Percentiles rank a stretch among this genome's conserved stretches.
phyloP scores from a whole-genome alignment of 2,329 filamentous ascomycete genomes.

The Acarospora socialis region DNA sequence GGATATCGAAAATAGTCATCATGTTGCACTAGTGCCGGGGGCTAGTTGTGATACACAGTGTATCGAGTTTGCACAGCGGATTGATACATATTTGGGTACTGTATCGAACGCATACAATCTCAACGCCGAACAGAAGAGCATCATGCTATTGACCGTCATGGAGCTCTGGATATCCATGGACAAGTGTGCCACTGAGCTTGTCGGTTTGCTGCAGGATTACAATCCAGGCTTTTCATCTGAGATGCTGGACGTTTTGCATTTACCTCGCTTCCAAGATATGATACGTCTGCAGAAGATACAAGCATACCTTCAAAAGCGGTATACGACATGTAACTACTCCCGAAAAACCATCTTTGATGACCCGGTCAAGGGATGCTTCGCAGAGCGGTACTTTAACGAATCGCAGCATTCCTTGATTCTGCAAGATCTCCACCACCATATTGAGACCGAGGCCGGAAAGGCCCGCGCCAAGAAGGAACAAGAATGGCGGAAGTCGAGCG shows the following conservation, averaged over 20 bases:
- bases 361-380: slow-evolving; percentile 30
- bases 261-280: slow-evolving; percentile 36
- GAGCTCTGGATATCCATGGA: slow-evolving; percentile 47
- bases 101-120: slow-evolving; percentile 26
- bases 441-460: slow-evolving; percentile 21
- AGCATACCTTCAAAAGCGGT: slow-evolving; percentile 31
- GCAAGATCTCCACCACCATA: slow-evolving; percentile 19
- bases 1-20: too few species aligned
- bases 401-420: slow-evolving; percentile 16
- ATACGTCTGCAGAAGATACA: slow-evolving; percentile 36
- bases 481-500: slow-evolving; percentile 25
- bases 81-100: slow-evolving; percentile 23
- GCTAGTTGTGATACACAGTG: slow-evolving; percentile 20
- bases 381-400: slow-evolving; percentile 31
- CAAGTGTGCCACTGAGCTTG: slow-evolving; percentile 25
- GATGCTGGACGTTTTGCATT: slow-evolving; percentile 40
- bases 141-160: slow-evolving; percentile 39
- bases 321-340: too few species aligned
- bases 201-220: slow-evolving; percentile 37
- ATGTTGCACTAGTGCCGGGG: too few species aligned
- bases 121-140: slow-evolving; percentile 37
- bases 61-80: slow-evolving; percentile 19
- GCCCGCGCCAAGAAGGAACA: slow-evolving; percentile 23
- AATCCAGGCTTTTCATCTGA: slow-evolving; percentile 37
- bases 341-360: slow-evolving; percentile 35